Conservation (phyloP, 768 basidiomycete genomes). For the Trametes cingulata region DNA sequence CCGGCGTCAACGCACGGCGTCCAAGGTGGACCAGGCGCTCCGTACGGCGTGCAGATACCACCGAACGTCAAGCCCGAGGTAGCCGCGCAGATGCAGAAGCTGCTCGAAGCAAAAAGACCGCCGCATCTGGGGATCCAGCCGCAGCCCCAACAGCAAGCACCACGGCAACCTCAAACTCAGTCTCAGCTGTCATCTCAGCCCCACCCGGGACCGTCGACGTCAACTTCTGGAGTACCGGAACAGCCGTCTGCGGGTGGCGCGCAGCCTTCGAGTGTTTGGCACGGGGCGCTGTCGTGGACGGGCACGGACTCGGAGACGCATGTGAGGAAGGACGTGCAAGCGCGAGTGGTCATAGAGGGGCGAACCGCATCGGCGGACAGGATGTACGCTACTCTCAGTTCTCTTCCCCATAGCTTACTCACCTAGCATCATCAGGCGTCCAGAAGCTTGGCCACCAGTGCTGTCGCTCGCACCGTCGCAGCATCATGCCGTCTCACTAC, state of each 20-base stretch:
- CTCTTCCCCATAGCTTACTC: background rate
- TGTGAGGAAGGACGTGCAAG: slow-evolving; percentile 44
- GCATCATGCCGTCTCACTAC: slow-evolving; percentile 41
- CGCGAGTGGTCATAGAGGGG: slow-evolving; percentile 37
- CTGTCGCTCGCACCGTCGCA: slow-evolving; percentile 44
- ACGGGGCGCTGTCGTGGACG: slow-evolving; percentile 48
- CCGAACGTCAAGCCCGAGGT: slow-evolving; percentile 25
- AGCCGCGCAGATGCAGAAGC: slow-evolving; percentile 48
- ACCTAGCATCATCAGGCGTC: slow-evolving; percentile 38
- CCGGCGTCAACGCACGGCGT: background rate
- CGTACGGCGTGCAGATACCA: background rate
- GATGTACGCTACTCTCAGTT: slow-evolving; percentile 35
- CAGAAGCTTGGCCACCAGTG: slow-evolving; percentile 53
- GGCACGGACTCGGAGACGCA: slow-evolving; percentile 38
- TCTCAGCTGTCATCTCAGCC: slow-evolving; percentile 14
- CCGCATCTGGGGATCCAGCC: slow-evolving; percentile 19
- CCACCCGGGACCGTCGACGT: background rate
- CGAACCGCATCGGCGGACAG: slow-evolving; percentile 25
- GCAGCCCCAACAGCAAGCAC: background rate
- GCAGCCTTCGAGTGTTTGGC: slow-evolving; percentile 40
- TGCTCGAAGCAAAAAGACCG: slow-evolving; percentile 45
- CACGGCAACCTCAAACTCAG: slow-evolving; percentile 18
- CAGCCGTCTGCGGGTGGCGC: background rate
- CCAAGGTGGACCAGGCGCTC: background rate
- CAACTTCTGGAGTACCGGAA: background rate